Percentiles rank a stretch among this genome's conserved stretches.
Evolutionary conservation across 2,329 filamentous ascomycete genomes (phyloP).

Genomic region (Cadophora sp.): DNA sequence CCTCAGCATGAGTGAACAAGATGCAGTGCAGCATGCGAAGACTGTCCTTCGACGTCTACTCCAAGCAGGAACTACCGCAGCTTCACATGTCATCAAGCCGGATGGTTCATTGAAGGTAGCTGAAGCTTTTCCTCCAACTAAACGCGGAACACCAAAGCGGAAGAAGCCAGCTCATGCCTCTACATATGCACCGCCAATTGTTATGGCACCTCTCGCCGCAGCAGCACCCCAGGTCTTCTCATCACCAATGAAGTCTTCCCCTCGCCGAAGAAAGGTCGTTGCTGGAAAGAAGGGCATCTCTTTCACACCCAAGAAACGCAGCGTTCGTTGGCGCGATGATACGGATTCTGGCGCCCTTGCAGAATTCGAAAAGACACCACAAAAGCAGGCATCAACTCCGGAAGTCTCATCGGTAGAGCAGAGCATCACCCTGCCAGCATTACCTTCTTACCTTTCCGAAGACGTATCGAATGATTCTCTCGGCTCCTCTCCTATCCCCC

Average conservation of each 20-base stretch:
- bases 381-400: conserved; percentile 67
- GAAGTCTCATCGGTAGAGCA: conserved; percentile 60
- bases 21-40: conserved; percentile 82
- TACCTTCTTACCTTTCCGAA: conserved; percentile 59
- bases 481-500: conserved; percentile 59
- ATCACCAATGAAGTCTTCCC: conserved; percentile 78
- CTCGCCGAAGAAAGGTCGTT: conserved; percentile 76
- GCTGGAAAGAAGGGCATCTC: conserved; percentile 73
- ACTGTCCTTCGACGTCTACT: conserved; percentile 79
- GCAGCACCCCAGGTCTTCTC: conserved; percentile 47
- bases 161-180: conserved; percentile 57
- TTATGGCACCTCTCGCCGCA: conserved; percentile 50
- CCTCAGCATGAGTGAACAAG: conserved; percentile 80
- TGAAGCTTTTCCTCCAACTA: conserved; percentile 73
- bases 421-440: conserved; percentile 51
- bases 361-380: conserved; percentile 90
- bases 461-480: conserved; percentile 49
- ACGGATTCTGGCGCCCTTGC: conserved; percentile 84
- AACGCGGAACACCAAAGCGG: conserved; percentile 79
- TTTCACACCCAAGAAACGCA: conserved; percentile 85
- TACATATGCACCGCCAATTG: conserved; percentile 34
- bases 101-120: conserved; percentile 69
- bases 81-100: conserved; percentile 87
- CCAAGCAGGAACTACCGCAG: conserved; percentile 74
- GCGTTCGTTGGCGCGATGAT: conserved; percentile 92